These are phyloP conservation scores for Cladosporium sp. DNA, from an alignment of 2,329 filamentous ascomycete species.

Conservation along the genomic window DNA sequence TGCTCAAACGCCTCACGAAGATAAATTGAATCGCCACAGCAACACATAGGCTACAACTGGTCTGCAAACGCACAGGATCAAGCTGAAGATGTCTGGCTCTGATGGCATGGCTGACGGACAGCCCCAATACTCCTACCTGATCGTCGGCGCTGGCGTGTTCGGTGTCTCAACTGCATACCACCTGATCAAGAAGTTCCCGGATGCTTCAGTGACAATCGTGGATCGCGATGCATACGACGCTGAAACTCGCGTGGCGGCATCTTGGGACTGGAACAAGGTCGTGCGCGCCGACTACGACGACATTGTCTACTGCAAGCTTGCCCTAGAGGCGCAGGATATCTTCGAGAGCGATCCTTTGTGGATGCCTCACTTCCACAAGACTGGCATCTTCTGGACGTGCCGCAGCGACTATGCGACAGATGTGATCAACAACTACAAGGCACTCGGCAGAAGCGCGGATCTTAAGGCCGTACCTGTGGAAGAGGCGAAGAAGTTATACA, in stretches of 20 bases:
- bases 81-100: not conserved
- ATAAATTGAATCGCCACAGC: not conserved
- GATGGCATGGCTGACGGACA: slow-evolving; percentile 2
- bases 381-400: slow-evolving; percentile 48
- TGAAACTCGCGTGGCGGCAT: slow-evolving; percentile 50
- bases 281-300: slow-evolving; percentile 66
- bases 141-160: slow-evolving; percentile 36
- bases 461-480: slow-evolving; percentile 46
- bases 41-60: not conserved
- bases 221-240: slow-evolving; percentile 34
- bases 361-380: slow-evolving; percentile 50
- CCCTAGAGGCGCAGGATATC: slow-evolving; percentile 60
- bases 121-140: slow-evolving; percentile 27
- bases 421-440: slow-evolving; percentile 49
- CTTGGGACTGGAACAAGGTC: slow-evolving; percentile 71
- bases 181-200: slow-evolving; percentile 36
- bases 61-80: not conserved
- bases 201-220: slow-evolving; percentile 38
- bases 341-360: slow-evolving; percentile 58
- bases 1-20: not conserved
- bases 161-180: slow-evolving; percentile 59
- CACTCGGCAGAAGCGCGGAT: slow-evolving; percentile 45
- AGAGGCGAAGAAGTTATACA: slow-evolving; percentile 53
- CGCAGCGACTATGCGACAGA: slow-evolving; percentile 45
- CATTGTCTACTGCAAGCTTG: slow-evolving; percentile 59